A percentile compares a stretch with the other conserved stretches of the same genome.
These are phyloP conservation scores for Backusella sp. DNA, from an alignment of 192 early-diverging fungal species.

Conservation along the genomic window DNA sequence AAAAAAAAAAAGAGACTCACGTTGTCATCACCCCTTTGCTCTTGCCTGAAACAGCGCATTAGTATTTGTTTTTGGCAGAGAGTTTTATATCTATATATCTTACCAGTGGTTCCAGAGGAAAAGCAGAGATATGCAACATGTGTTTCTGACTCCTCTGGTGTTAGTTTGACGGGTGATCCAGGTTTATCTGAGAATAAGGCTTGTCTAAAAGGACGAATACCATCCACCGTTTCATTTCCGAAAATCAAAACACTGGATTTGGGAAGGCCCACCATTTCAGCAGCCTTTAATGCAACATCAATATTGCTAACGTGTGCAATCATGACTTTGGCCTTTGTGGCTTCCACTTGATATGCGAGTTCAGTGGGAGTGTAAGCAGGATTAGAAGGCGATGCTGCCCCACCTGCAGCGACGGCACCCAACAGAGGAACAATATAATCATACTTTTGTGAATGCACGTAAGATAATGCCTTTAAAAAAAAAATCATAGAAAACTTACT, in stretches of 20 bases:
- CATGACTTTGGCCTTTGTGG: slow-evolving; percentile 61
- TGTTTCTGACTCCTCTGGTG: slow-evolving; percentile 25
- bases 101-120: slow-evolving; percentile 32
- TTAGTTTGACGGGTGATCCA: slow-evolving; percentile 17
- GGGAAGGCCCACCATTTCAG: slow-evolving; percentile 31
- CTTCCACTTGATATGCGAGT: slow-evolving; percentile 68
- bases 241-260: slow-evolving; percentile 37
- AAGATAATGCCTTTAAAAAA: not conserved
- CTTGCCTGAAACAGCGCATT: not conserved
- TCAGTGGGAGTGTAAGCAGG: slow-evolving; percentile 77
- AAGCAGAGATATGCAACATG: slow-evolving; percentile 30
- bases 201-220: slow-evolving; percentile 33
- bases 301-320: slow-evolving; percentile 47
- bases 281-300: slow-evolving; percentile 41
- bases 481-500: not conserved
- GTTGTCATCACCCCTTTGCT: slow-evolving; percentile 31
- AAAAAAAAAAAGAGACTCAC: slow-evolving; percentile 1
- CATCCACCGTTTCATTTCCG: slow-evolving; percentile 28
- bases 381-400: slow-evolving; percentile 68
- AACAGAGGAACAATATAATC: slow-evolving; percentile 8
- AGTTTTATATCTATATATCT: slow-evolving; percentile 17
- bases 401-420: slow-evolving; percentile 31
- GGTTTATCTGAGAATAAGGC: slow-evolving; percentile 3
- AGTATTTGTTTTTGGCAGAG: slow-evolving; percentile 2
- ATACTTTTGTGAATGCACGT: not conserved